Conservation (phyloP, 202 grass and related monocot species). For the Zizania palustris region DNA sequence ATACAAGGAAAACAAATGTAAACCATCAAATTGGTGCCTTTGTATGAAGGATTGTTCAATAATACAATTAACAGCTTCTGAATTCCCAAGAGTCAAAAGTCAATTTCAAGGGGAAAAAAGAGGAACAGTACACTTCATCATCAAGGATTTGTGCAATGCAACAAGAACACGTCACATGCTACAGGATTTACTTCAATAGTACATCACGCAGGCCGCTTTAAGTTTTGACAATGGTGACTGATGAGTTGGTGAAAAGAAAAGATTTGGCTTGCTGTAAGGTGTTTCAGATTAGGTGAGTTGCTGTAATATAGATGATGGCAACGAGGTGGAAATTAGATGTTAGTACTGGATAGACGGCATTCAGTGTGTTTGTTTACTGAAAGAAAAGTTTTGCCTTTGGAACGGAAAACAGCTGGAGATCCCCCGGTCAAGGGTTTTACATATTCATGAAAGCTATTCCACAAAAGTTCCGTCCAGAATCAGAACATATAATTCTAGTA, state of each 20-base stretch:
- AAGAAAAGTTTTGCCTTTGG: too few species aligned
- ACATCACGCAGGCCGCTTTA: not conserved
- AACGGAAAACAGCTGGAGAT: not conserved
- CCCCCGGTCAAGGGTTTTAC: not conserved
- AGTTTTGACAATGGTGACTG: too few species aligned
- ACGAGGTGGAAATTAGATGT: not conserved
- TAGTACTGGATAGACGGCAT: too few species aligned
- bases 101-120: slow-evolving; percentile 7
- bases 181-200: slow-evolving; percentile 9
- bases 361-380: too few species aligned
- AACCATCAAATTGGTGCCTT: slow-evolving; percentile 10
- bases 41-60: not conserved
- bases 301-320: not conserved
- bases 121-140: slow-evolving; percentile 24
- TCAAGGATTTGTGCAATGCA: slow-evolving; percentile 1
- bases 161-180: not conserved
- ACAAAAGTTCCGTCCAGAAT: not conserved
- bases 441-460: not conserved
- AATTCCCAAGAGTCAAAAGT: slow-evolving; percentile 5
- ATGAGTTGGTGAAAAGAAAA: not conserved
- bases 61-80: not conserved
- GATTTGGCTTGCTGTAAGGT: not conserved
- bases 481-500: not conserved
- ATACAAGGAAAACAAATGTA: not conserved
- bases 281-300: not conserved